Evolutionary conservation across 257 asterid genomes (phyloP), one percentile per base, ranked within the genome.

Genomic region (Thymus quinquecostatus): DNA sequence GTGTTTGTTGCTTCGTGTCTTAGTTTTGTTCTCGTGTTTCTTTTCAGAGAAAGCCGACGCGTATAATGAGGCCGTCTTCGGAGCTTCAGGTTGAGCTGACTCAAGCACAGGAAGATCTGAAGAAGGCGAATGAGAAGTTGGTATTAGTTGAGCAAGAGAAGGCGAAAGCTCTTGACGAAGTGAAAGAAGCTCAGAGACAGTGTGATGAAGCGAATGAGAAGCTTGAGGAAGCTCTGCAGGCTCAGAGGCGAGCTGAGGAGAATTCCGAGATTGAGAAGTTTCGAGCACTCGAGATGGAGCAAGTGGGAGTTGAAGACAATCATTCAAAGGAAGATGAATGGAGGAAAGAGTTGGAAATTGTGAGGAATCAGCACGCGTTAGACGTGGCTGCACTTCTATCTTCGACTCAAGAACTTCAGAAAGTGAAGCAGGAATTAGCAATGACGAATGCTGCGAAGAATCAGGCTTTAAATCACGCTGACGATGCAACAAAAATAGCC

Each of bases 351-450:
- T 75, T 92, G 47, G 99, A 91, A 75, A 80, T 79, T 34, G 86
- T 94, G 77, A 84, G 91, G 75, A 88, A 77, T 38, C 90, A 84
- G 83, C 97, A 94, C 61, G 91, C 95, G 14, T 10, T 75, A 59
- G 97, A 92, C 70, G 86, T 88, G 82, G 92, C 86, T 10, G 83
- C 97, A n/a, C 99, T 92, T 68, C 75, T 92, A 29, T 81, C 96
- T 6, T 80, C 95, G 49, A 86, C 87, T 13, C 81, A 89, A 76
- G 98, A 92, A 43, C 89, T 95, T 80, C 89, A 88, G 82, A 87
- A 82, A 81, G 83, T 77, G 62, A 89, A 85, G 79, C 96, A 85
- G 63, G 95, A 94, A 67, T 77, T 91, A 12, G 66, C 86, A 27
- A 82, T 86, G 90, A 84, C 86, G 13, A 73, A 73, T 50, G 96